A percentile compares a stretch with the other conserved stretches of the same genome.
phyloP scores from a whole-genome alignment of 164 flowering plant species.

The Tetracentron sinense region DNA sequence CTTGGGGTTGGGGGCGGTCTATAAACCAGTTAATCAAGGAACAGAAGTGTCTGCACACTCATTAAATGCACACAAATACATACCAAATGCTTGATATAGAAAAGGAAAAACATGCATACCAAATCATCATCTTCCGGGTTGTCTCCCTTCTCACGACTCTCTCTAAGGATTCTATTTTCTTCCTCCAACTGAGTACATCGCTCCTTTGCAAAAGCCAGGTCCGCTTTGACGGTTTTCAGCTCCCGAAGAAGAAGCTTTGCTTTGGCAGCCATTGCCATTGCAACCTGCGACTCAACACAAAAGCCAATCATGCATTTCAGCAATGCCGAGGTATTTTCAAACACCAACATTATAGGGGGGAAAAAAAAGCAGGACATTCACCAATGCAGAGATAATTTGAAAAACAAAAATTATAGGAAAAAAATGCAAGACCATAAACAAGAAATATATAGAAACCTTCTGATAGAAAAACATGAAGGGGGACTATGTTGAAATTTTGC shows the following conservation, averaged over 20 bases:
- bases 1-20: neutral
- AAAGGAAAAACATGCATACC: conserved; percentile 38
- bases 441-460: too few relatives aligned
- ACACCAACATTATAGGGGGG: neutral
- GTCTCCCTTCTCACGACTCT: conserved; percentile 65
- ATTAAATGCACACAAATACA: neutral
- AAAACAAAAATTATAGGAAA: neutral
- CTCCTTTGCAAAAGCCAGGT: conserved; percentile 86
- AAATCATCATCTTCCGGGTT: conserved; percentile 85
- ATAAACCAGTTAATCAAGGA: neutral
- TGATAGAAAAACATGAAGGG: too few relatives aligned
- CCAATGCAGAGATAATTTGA: neutral
- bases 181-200: conserved; percentile 92
- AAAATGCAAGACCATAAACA: too few relatives aligned
- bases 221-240: conserved; percentile 90
- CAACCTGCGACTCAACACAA: conserved; percentile 58
- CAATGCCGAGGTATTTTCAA: conserved; percentile 5
- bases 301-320: conserved; percentile 30
- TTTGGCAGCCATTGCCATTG: conserved; percentile 96
- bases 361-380: too few relatives aligned
- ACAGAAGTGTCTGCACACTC: neutral
- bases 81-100: neutral
- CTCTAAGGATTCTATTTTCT: conserved; percentile 79
- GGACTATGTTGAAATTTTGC: too few relatives aligned
- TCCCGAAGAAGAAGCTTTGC: conserved; percentile 91